phyloP scores from a whole-genome alignment of 202 grass and related monocot genomes.

The Zoysia matrella region DNA sequence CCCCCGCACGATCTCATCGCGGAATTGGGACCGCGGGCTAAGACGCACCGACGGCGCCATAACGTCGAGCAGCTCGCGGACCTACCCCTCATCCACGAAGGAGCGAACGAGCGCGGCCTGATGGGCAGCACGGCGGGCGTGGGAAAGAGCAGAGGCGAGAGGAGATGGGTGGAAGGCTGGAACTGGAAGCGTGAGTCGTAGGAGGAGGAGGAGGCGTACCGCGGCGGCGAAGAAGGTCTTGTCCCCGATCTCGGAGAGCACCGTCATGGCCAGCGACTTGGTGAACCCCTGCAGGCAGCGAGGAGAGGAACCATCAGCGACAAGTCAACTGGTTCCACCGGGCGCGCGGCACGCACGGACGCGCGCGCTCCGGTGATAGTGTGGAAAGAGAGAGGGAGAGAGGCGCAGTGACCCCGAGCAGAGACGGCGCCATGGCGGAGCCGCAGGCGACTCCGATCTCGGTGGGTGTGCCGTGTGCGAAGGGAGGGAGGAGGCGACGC shows the following conservation, averaged over 20 bases:
- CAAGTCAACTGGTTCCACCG: neutral
- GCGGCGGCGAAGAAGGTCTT: slow-evolving; percentile 99
- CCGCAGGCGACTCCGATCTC: slow-evolving; percentile 32
- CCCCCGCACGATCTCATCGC: neutral
- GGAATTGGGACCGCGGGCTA: neutral
- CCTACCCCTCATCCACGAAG: neutral
- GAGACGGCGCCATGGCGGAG: slow-evolving; percentile 55
- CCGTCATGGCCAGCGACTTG: slow-evolving; percentile 97
- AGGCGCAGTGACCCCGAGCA: slow-evolving; percentile 47
- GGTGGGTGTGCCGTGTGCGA: neutral
- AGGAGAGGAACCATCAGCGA: neutral
- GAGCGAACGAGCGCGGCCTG: neutral
- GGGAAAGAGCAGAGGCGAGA: neutral
- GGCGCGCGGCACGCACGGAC: neutral
- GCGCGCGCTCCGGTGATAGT: neutral
- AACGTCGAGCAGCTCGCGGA: slow-evolving; percentile 35
- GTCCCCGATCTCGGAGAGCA: slow-evolving; percentile 96
- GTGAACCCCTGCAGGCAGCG: slow-evolving; percentile 76
- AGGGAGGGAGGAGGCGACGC: neutral
- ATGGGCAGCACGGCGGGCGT: neutral
- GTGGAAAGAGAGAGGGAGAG: neutral
- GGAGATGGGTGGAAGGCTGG: neutral
- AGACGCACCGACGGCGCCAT: neutral
- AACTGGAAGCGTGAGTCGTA: neutral
- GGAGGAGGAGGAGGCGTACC: slow-evolving; percentile 35